These are phyloP conservation scores for Penicillium thymicola DNA, from an alignment of 2,329 filamentous ascomycete genomes.

Conservation along the genomic window DNA sequence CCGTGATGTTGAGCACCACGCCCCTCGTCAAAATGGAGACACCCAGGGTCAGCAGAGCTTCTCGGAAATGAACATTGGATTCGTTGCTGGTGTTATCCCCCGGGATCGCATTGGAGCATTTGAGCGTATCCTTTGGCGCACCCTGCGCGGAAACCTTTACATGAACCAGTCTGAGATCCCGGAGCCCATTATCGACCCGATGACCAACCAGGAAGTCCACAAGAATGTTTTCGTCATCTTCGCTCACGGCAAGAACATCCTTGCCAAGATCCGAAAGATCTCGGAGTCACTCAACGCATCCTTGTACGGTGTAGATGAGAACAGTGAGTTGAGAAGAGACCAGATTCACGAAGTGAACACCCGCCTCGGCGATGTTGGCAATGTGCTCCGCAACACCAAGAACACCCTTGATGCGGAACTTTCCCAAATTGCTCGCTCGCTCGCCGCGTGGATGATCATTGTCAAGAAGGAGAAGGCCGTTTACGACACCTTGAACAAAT, in stretches of 20 bases:
- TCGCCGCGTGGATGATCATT: conserved; percentile 96
- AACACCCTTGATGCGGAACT: conserved; percentile 89
- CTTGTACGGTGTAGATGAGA: conserved; percentile 95
- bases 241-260: conserved; percentile 95
- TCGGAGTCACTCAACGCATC: conserved; percentile 95
- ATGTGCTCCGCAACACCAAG: conserved; percentile 92
- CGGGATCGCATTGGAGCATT: conserved; percentile 91
- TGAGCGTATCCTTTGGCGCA: conserved; percentile 96
- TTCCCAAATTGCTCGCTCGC: conserved; percentile 83
- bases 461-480: conserved; percentile 98
- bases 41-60: conserved; percentile 76
- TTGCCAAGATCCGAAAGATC: conserved; percentile 98
- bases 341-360: conserved; percentile 98
- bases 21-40: conserved; percentile 57
- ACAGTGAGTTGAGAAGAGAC: conserved; percentile 88
- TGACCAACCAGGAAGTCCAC: conserved; percentile 84
- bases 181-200: conserved; percentile 85
- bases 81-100: conserved; percentile 92
- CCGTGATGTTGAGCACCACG: conserved; percentile 85
- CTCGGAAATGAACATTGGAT: conserved; percentile 97
- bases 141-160: conserved; percentile 94
- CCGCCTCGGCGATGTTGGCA: conserved; percentile 83
- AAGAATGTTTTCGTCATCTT: conserved; percentile 99
- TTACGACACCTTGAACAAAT: conserved; percentile 90
- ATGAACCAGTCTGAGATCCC: conserved; percentile 99